Percentiles rank a stretch among this genome's conserved stretches.
Conservation (phyloP, 805 yeast genomes). For the Wickerhamiella lipophila region DNA sequence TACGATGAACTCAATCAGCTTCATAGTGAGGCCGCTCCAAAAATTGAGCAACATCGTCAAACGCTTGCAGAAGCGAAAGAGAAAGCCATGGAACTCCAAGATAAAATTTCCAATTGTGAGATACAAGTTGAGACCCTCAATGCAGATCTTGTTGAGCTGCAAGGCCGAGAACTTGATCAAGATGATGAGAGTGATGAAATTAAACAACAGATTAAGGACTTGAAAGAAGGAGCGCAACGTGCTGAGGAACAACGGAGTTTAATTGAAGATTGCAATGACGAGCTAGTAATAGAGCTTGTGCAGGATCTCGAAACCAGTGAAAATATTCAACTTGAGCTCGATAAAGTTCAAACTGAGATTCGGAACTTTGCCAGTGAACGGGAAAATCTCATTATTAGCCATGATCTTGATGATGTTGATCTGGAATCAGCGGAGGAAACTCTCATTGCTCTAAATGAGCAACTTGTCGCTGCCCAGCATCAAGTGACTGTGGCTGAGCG, state of each 20-base stretch:
- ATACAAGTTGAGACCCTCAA: slow-evolving; percentile 14
- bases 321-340: slow-evolving; percentile 20
- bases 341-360: slow-evolving; percentile 16
- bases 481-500: slow-evolving; percentile 41
- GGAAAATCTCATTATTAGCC: slow-evolving; percentile 15
- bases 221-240: not conserved
- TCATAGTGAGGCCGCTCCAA: not conserved
- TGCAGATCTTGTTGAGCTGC: slow-evolving; percentile 15
- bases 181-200: slow-evolving; percentile 14
- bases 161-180: slow-evolving; percentile 20
- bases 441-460: not conserved
- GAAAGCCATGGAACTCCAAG: slow-evolving; percentile 16
- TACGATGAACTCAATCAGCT: slow-evolving; percentile 12
- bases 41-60: not conserved
- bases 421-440: slow-evolving; percentile 8
- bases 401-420: not conserved
- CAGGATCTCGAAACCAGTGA: slow-evolving; percentile 15
- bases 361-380: slow-evolving; percentile 24
- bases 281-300: slow-evolving; percentile 23
- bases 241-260: slow-evolving; percentile 22
- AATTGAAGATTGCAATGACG: slow-evolving; percentile 20
- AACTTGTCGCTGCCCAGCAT: slow-evolving; percentile 25
- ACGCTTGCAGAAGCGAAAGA: not conserved
- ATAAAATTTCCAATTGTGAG: slow-evolving; percentile 9
- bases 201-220: slow-evolving; percentile 7